Evolutionary conservation across 306 rosid species (phyloP).

Genomic region (Dalbergia cultrata): DNA sequence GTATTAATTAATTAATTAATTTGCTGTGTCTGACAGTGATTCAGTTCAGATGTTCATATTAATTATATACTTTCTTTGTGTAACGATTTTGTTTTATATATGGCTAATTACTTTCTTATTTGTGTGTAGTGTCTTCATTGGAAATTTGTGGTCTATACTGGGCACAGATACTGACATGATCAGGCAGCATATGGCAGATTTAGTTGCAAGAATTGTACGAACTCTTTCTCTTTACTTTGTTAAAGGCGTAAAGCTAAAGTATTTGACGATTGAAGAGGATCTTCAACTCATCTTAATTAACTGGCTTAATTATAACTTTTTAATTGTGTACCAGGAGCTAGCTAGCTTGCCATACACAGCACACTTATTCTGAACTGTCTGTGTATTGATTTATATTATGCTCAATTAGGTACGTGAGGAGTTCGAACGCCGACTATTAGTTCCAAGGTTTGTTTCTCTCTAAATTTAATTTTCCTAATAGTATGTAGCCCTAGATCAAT

Average conservation of each 20-base stretch:
- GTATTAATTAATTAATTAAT: not conserved
- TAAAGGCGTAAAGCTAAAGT: not conserved
- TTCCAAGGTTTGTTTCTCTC: constrained; percentile 50
- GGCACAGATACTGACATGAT: not conserved
- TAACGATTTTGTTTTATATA: not conserved
- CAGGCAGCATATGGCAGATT: constrained; percentile 4
- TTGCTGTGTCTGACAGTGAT: not conserved
- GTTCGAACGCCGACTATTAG: constrained; percentile 39
- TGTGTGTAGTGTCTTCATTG: constrained; percentile 35
- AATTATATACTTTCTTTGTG: not conserved
- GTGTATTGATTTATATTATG: not conserved
- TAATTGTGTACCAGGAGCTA: too few species aligned
- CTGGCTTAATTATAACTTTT: too few species aligned
- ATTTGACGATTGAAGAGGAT: too few species aligned
- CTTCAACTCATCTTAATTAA: too few species aligned
- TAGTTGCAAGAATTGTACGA: constrained; percentile 42
- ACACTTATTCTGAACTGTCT: not conserved
- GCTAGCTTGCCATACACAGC: too few species aligned
- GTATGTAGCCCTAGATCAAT: too few species aligned
- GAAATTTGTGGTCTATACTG: not conserved
- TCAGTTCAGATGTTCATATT: not conserved
- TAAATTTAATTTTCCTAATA: not conserved
- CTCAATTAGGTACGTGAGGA: constrained; percentile 55
- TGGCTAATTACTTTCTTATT: constrained; percentile 4
- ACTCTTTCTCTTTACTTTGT: too few species aligned